Percentiles rank a stretch among this genome's conserved stretches.
Evolutionary conservation across 75 land plant genomes (phyloP).

Genomic region (Picea glauca): DNA sequence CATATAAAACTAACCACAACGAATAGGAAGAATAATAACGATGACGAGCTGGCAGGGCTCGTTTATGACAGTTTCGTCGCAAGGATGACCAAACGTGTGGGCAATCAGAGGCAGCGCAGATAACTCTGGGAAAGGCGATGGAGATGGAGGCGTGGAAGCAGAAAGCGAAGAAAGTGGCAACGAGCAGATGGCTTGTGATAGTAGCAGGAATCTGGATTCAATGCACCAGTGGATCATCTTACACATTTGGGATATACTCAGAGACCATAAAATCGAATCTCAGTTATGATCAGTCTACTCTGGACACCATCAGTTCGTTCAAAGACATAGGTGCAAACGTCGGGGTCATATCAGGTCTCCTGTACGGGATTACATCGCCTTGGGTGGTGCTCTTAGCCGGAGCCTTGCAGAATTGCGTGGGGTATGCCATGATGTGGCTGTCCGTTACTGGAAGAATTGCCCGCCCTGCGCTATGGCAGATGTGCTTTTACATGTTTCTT

Average conservation of each 20-base stretch:
- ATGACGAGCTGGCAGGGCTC: no score
- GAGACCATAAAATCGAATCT: slow-evolving; percentile 50
- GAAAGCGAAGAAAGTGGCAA: no score
- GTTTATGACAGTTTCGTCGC: no score
- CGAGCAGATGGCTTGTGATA: slow-evolving; percentile 53
- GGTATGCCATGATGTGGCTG: slow-evolving; percentile 73
- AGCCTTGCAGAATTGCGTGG: slow-evolving; percentile 55
- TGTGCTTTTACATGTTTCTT: slow-evolving; percentile 70
- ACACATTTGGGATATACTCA: slow-evolving; percentile 81
- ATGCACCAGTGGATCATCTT: slow-evolving; percentile 57
- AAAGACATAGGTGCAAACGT: slow-evolving; percentile 86
- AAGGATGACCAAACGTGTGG: no score
- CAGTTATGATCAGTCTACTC: slow-evolving; percentile 65
- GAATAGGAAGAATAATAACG: no score
- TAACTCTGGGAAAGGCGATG: no score
- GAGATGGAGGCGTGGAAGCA: no score
- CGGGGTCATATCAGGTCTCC: slow-evolving; percentile 76
- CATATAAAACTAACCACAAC: no score
- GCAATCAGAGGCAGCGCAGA: no score
- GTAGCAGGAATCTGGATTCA: slow-evolving; percentile 74
- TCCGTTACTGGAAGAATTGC: slow-evolving; percentile 42
- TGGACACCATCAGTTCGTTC: slow-evolving; percentile 71
- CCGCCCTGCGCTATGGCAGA: slow-evolving; percentile 41
- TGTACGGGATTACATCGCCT: slow-evolving; percentile 49
- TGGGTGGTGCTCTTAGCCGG: slow-evolving; percentile 61